phyloP scores from a whole-genome alignment of 2,329 filamentous ascomycete genomes.

The Alternaria sp. region DNA sequence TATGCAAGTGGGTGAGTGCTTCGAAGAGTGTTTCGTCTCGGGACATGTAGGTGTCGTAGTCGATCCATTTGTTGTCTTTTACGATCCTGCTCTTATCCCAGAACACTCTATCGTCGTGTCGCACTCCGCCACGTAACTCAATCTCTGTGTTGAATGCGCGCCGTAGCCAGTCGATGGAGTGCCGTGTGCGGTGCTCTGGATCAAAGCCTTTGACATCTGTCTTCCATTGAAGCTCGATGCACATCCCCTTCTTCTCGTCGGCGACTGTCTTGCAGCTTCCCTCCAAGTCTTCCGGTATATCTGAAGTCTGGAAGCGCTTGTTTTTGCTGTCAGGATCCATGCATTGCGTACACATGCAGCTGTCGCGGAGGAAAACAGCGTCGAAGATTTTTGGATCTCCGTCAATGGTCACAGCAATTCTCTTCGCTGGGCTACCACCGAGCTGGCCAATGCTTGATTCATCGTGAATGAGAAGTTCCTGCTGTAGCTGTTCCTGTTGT shows the following conservation, averaged over 20 bases:
- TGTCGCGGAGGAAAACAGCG: slow-evolving; percentile 61
- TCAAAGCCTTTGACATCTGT: slow-evolving; percentile 61
- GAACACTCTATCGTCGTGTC: slow-evolving; percentile 51
- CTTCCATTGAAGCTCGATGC: slow-evolving; percentile 68
- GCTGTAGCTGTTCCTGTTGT: slow-evolving; percentile 25
- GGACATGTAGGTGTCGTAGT: slow-evolving; percentile 76
- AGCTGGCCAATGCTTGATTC: slow-evolving; percentile 25
- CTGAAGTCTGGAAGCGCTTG: slow-evolving; percentile 70
- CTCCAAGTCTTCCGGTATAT: slow-evolving; percentile 63
- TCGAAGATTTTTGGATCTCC: slow-evolving; percentile 44
- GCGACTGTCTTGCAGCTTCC: slow-evolving; percentile 46
- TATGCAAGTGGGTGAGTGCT: slow-evolving; percentile 69
- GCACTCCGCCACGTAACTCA: slow-evolving; percentile 44
- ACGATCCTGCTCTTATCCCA: slow-evolving; percentile 61
- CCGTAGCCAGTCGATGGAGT: slow-evolving; percentile 47
- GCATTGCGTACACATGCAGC: slow-evolving; percentile 66
- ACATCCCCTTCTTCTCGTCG: slow-evolving; percentile 53
- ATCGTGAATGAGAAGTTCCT: slow-evolving; percentile 18
- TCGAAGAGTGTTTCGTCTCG: slow-evolving; percentile 65
- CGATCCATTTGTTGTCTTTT: slow-evolving; percentile 64
- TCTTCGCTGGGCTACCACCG: slow-evolving; percentile 39
- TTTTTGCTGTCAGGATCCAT: slow-evolving; percentile 67
- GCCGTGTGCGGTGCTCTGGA: slow-evolving; percentile 53
- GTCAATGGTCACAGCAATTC: slow-evolving; percentile 46
- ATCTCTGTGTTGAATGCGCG: slow-evolving; percentile 45